Conservation (phyloP, 2,329 filamentous ascomycete species). For the Colletotrichum cereale region DNA sequence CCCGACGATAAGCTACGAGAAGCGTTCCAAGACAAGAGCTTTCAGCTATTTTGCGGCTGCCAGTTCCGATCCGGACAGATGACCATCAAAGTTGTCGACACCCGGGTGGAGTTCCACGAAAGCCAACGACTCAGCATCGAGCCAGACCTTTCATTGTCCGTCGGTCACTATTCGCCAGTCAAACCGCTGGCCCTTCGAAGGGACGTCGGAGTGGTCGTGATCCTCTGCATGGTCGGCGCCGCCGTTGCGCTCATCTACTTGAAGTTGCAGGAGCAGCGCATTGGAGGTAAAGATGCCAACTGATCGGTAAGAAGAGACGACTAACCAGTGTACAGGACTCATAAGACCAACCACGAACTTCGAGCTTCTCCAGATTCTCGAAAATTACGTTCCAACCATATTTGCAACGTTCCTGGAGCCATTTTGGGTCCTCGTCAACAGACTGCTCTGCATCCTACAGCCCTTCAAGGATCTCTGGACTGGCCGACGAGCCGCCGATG, state of each 20-base stretch:
- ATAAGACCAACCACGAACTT: slow-evolving; percentile 48
- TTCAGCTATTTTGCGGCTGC: slow-evolving; percentile 23
- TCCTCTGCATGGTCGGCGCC: slow-evolving; percentile 26
- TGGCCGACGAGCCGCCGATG: slow-evolving; percentile 49
- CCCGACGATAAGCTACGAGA: slow-evolving; percentile 12
- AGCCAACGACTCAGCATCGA: neutral
- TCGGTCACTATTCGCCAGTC: slow-evolving; percentile 34
- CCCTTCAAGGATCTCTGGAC: slow-evolving; percentile 64
- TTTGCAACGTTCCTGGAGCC: slow-evolving; percentile 70
- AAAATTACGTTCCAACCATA: slow-evolving; percentile 65
- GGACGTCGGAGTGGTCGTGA: slow-evolving; percentile 6
- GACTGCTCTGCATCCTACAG: slow-evolving; percentile 65
- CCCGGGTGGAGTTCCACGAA: neutral
- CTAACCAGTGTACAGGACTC: slow-evolving; percentile 45
- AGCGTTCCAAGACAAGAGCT: slow-evolving; percentile 18
- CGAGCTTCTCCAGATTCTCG: slow-evolving; percentile 53
- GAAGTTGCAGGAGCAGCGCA: slow-evolving; percentile 35
- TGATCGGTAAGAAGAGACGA: neutral
- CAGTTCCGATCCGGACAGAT: neutral
- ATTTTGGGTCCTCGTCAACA: slow-evolving; percentile 67
- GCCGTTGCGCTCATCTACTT: slow-evolving; percentile 31
- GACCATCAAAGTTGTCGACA: slow-evolving; percentile 26
- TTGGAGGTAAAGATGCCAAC: slow-evolving; percentile 31
- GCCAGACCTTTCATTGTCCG: neutral
- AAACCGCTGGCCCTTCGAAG: slow-evolving; percentile 19